Conservation (phyloP, 2,329 filamentous ascomycete species). For the Neofusicoccum sp. region DNA sequence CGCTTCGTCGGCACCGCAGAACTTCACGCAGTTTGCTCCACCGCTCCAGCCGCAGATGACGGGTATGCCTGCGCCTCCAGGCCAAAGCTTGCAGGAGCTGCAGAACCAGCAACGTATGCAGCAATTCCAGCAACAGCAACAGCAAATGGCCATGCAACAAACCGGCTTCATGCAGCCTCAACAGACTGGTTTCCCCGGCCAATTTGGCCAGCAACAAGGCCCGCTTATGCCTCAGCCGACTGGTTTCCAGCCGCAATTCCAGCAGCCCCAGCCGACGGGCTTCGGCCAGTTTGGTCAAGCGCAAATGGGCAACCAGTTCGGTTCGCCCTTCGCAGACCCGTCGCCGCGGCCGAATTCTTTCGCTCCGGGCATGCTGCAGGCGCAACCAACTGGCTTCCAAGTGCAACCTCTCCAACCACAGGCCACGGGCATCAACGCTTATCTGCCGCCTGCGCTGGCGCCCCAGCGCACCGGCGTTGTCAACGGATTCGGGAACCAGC, state of each 20-base stretch:
- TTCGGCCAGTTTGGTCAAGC: conserved; percentile 56
- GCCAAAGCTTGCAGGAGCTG: conserved; percentile 76
- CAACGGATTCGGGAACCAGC: conserved; percentile 44
- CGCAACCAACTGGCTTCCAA: conserved; percentile 29
- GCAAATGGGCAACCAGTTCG: conserved; percentile 44
- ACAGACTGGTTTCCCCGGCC: conserved; percentile 27
- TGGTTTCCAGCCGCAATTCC: conserved; percentile 58
- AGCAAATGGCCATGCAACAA: conserved; percentile 31
- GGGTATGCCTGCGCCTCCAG: conserved; percentile 70
- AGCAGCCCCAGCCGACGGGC: conserved; percentile 46
- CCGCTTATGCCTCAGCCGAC: conserved; percentile 53
- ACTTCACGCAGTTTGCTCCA: conserved; percentile 69
- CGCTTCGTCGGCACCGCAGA: conserved; percentile 84
- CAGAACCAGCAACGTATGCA: conserved; percentile 47
- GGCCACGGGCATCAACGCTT: conserved; percentile 57
- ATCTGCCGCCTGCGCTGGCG: conserved; percentile 50
- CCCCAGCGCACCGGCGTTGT: conserved; percentile 51
- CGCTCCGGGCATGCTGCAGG: not conserved
- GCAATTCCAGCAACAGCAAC: conserved; percentile 37
- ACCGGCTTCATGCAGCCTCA: conserved; percentile 46
- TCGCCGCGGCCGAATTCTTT: conserved; percentile 14
- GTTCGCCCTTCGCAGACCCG: conserved; percentile 49
- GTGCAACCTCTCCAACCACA: conserved; percentile 50
- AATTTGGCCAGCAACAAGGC: conserved; percentile 28
- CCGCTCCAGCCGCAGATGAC: conserved; percentile 85